Conservation (phyloP, 1,284 basidiomycete genomes). For the Cryptococcus sp. region DNA sequence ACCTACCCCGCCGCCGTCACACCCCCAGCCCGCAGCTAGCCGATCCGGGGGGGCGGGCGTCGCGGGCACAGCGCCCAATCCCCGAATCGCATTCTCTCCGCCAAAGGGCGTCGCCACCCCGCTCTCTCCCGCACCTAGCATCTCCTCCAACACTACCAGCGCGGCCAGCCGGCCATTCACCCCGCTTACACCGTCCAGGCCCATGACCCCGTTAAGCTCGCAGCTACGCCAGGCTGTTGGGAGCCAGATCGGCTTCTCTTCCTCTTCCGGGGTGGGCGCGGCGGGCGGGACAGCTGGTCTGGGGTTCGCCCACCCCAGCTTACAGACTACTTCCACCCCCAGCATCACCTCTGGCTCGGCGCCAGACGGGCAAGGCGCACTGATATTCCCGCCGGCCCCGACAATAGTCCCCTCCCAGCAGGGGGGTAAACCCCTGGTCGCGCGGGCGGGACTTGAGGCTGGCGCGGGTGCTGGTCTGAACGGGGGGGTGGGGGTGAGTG, state of each 20-base stretch:
- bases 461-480: too few relatives aligned
- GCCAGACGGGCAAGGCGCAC: too few relatives aligned
- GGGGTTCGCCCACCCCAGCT: background rate
- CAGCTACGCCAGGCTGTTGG: conserved; percentile 36
- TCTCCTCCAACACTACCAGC: conserved; percentile 23
- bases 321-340: conserved; percentile 22
- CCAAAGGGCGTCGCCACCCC: conserved; percentile 25
- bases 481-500: too few relatives aligned
- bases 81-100: conserved; percentile 19
- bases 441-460: too few relatives aligned
- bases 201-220: conserved; percentile 36
- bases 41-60: too few relatives aligned
- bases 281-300: background rate
- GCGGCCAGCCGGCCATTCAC: conserved; percentile 20
- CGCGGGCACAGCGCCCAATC: conserved; percentile 1
- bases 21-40: background rate
- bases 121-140: conserved; percentile 17
- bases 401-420: background rate
- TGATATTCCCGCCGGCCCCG: conserved; percentile 6
- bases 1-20: conserved; percentile 1
- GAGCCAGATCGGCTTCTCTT: background rate
- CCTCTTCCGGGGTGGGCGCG: background rate
- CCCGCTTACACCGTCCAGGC: conserved; percentile 20
- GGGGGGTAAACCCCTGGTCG: background rate
- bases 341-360: background rate